Evolutionary conservation across 2,329 filamentous ascomycete species (phyloP).

Genomic region (Akanthomyces muscarius): DNA sequence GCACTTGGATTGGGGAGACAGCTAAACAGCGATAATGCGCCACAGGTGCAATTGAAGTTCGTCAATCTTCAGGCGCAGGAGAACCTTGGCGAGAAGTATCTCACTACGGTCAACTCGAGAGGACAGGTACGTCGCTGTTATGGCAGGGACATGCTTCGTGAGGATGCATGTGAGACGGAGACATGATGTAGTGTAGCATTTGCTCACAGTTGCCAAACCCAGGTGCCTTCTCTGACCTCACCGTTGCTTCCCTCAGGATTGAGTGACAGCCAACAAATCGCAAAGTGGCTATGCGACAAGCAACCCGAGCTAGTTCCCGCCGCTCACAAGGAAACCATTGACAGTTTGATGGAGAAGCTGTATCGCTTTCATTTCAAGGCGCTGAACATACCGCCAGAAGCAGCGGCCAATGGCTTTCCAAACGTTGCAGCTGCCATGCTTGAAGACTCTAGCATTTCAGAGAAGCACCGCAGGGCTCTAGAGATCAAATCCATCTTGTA

Average conservation of each 20-base stretch:
- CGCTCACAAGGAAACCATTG: constrained; percentile 23
- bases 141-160: neutral
- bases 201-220: neutral
- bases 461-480: constrained; percentile 26
- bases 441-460: constrained; percentile 25
- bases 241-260: constrained; percentile 23
- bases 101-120: constrained; percentile 26
- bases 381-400: constrained; percentile 24
- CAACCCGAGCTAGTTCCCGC: constrained; percentile 28
- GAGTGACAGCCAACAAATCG: constrained; percentile 27
- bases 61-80: constrained; percentile 27
- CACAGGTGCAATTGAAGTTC: constrained; percentile 24
- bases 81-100: constrained; percentile 27
- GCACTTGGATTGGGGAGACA: constrained; percentile 25
- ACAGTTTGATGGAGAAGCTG: constrained; percentile 25
- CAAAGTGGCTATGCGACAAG: constrained; percentile 27
- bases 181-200: neutral
- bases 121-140: constrained; percentile 26
- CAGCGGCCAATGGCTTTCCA: constrained; percentile 25
- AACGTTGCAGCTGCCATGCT: constrained; percentile 29
- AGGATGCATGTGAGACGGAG: neutral
- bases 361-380: constrained; percentile 27
- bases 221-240: constrained; percentile 29
- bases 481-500: constrained; percentile 31
- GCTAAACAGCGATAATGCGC: constrained; percentile 25